Conservation (phyloP, 495 filamentous ascomycete genomes). For the Apiosordaria backusii region DNA sequence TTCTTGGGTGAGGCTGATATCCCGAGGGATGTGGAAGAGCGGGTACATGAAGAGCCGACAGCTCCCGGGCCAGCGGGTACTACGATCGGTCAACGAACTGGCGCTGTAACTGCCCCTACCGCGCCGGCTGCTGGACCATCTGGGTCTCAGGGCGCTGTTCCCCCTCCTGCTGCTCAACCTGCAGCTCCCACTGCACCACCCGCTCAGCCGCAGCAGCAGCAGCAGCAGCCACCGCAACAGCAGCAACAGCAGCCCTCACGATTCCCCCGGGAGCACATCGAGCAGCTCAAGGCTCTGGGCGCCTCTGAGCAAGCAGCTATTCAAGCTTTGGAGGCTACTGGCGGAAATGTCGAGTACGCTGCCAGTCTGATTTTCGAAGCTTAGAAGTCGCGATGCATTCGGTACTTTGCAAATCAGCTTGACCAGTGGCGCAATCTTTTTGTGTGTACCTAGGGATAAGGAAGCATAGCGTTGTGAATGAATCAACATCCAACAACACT, state of each 20-base stretch:
- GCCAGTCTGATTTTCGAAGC: conserved; percentile 73
- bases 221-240: conserved; percentile 14
- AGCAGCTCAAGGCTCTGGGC: conserved; percentile 73
- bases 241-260: conserved; percentile 22
- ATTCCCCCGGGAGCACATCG: conserved; percentile 60
- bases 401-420: not conserved
- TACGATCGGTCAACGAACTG: conserved; percentile 78
- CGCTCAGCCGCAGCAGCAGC: conserved; percentile 35
- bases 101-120: conserved; percentile 69
- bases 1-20: conserved; percentile 94
- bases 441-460: too few relatives aligned
- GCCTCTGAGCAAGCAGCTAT: conserved; percentile 74
- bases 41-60: conserved; percentile 73
- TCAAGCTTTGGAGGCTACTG: conserved; percentile 73
- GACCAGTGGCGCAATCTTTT: not conserved
- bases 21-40: conserved; percentile 72
- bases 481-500: too few relatives aligned
- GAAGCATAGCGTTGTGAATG: too few relatives aligned
- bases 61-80: conserved; percentile 81
- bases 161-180: conserved; percentile 34
- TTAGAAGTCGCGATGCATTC: conserved; percentile 11
- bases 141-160: conserved; percentile 11
- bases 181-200: not conserved
- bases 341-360: conserved; percentile 81
- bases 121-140: conserved; percentile 10